Conservation (phyloP, 495 filamentous ascomycete species). For the Neurospora tetraspora region DNA sequence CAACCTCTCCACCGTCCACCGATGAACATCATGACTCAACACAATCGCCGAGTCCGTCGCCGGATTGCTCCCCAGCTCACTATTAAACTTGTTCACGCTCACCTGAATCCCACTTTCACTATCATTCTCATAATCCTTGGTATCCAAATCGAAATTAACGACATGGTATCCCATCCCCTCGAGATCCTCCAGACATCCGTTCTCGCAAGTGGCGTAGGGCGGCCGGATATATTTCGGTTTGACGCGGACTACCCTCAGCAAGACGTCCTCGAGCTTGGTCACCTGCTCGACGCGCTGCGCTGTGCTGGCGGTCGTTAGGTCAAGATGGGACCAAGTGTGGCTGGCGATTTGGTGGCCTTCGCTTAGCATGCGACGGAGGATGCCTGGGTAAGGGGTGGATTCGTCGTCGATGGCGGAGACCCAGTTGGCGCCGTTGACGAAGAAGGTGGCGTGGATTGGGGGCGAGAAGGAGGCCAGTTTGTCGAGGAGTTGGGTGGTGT, state of each 20-base stretch:
- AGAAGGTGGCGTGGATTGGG: slow-evolving; percentile 57
- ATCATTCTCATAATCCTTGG: slow-evolving; percentile 30
- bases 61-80: slow-evolving; percentile 10
- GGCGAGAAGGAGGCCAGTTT: slow-evolving; percentile 26
- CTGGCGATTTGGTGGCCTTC: slow-evolving; percentile 24
- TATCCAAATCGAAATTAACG: slow-evolving; percentile 33
- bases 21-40: slow-evolving; percentile 30
- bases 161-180: slow-evolving; percentile 29
- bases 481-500: slow-evolving; percentile 23
- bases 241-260: slow-evolving; percentile 23
- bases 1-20: slow-evolving; percentile 23
- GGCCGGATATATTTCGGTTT: slow-evolving; percentile 36
- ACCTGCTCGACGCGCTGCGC: slow-evolving; percentile 18
- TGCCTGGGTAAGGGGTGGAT: slow-evolving; percentile 22
- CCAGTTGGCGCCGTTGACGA: slow-evolving; percentile 60
- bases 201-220: slow-evolving; percentile 26
- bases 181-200: slow-evolving; percentile 19
- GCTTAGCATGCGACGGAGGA: slow-evolving; percentile 19
- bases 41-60: slow-evolving; percentile 17
- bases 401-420: slow-evolving; percentile 41
- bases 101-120: slow-evolving; percentile 8
- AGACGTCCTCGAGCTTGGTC: slow-evolving; percentile 15
- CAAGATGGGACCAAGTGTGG: slow-evolving; percentile 30
- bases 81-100: slow-evolving; percentile 17
- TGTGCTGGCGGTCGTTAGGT: slow-evolving; percentile 16